Conservation (phyloP, 78 protist species). For the Parvularia atlantis region DNA sequence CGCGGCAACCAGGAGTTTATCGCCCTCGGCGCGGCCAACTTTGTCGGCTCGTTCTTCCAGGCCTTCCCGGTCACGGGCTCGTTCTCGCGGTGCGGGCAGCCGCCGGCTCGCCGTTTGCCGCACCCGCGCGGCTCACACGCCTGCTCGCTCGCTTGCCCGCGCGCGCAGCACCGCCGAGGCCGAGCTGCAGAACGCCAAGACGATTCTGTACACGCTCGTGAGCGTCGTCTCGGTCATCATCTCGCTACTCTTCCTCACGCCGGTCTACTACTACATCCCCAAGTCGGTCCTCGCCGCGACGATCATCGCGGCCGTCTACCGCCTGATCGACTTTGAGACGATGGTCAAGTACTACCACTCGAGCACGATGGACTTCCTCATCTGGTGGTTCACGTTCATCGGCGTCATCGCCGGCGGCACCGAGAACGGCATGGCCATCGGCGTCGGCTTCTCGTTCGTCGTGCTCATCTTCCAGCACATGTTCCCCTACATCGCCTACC, state of each 20-base stretch:
- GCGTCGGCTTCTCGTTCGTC: slow-evolving; percentile 32
- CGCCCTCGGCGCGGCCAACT: slow-evolving; percentile 58
- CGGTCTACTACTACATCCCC: slow-evolving; percentile 44
- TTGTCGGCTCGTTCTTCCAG: slow-evolving; percentile 54
- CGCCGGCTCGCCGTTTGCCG: slow-evolving; percentile 54
- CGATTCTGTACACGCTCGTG: no score
- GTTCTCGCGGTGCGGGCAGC: slow-evolving; percentile 60
- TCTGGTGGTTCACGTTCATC: slow-evolving; percentile 30
- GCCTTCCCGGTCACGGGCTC: slow-evolving; percentile 53
- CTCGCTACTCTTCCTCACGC: slow-evolving; percentile 41
- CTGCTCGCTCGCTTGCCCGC: slow-evolving; percentile 16
- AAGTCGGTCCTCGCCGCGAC: slow-evolving; percentile 46
- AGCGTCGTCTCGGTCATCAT: slow-evolving; percentile 19
- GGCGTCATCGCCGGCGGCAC: slow-evolving; percentile 40
- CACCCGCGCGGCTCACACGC: slow-evolving; percentile 39
- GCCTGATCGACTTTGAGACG: slow-evolving; percentile 38
- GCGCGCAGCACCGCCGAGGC: slow-evolving; percentile 2
- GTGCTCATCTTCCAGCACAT: slow-evolving; percentile 35
- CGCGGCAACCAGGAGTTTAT: slow-evolving; percentile 70
- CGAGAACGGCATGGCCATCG: slow-evolving; percentile 46
- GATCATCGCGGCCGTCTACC: slow-evolving; percentile 49
- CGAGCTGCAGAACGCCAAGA: neutral
- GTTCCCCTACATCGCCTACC: slow-evolving; percentile 40
- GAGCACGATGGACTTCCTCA: slow-evolving; percentile 28
- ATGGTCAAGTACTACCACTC: slow-evolving; percentile 12